Evolutionary conservation across 306 rosid genomes (phyloP), one percentile per base, ranked within the genome.

Genomic region (Canavalia ensiformis): DNA sequence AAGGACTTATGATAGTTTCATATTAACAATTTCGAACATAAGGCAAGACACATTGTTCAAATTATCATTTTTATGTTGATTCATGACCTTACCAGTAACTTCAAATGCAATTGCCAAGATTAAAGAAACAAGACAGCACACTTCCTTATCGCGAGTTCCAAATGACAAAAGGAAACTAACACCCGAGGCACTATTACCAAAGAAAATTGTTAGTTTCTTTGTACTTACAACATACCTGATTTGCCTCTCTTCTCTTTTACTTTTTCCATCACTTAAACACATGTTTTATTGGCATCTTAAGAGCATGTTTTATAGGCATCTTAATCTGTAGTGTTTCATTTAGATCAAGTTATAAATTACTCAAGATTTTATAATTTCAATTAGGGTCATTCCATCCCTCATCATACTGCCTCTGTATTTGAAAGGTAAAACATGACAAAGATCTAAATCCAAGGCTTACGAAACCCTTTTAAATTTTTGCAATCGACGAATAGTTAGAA

Each of bases 361-460:
- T 49, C 59, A 9, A 56, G 37, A 54, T 18, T 18, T 18, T 18
- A 18, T 18, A 18, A 18, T 18, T 18, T 18, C 25, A 18, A 18
- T 18, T 18, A 76, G 30, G 68, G 68, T 3, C 18, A 71, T 1
- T 71, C 11, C 1, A 1, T 66, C 33, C 10, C 34, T 31, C 11
- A 8, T 6, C 12, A 50, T 47, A 55, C 13, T 60, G 66, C 57
- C 39, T 72, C 31, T 35, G 28, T 45, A 58, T 55, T 8, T 5
- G 31, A 72, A 59, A 8, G 50, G 41, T 6, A 45, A 75, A 56
- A 82, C 18, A 50, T 94, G 98, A 87, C 95, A 90, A 72, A 94
- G 97, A 86, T 90, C 86, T 79, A 86, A 90, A 89, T 88, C 92
- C 68, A 96, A 87, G 54, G 98, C 92, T 97, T 96, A 94, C 50